These are phyloP conservation scores for Capronia epimyces DNA, from an alignment of 2,329 filamentous ascomycete species.

Conservation along the genomic window DNA sequence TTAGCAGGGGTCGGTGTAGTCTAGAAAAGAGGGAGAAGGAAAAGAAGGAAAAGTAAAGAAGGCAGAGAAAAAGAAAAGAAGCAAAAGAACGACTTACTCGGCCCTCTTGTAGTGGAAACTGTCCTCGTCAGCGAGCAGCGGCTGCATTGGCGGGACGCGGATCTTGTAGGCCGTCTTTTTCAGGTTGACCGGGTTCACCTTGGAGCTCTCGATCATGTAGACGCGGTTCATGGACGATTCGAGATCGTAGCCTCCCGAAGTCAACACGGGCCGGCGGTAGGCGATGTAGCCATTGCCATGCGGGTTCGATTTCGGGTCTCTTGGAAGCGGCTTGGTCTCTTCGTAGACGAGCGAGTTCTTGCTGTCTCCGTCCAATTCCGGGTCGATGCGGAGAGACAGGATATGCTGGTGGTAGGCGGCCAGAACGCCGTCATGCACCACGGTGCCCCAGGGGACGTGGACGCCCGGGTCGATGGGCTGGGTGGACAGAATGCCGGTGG, in stretches of 20 bases:
- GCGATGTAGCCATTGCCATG: constrained; percentile 48
- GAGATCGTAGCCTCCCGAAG: not conserved
- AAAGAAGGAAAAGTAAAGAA: too few relatives aligned
- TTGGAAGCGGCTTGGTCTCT: constrained; percentile 56
- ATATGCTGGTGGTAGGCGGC: constrained; percentile 70
- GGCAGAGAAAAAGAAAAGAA: too few relatives aligned
- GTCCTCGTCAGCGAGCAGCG: constrained; percentile 29
- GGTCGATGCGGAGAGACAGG: constrained; percentile 61
- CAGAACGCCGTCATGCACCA: constrained; percentile 63
- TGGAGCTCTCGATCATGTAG: not conserved
- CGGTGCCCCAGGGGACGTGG: constrained; percentile 60
- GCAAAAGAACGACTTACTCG: constrained; percentile 37
- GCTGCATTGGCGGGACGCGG: not conserved
- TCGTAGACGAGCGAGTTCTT: constrained; percentile 54
- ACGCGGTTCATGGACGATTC: constrained; percentile 35
- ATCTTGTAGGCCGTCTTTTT: not conserved
- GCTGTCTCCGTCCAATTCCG: constrained; percentile 46
- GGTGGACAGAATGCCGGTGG: constrained; percentile 62
- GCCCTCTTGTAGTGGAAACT: constrained; percentile 48
- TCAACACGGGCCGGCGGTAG: constrained; percentile 49
- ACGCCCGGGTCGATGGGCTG: constrained; percentile 63
- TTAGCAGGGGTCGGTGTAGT: too few relatives aligned
- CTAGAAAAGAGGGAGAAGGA: too few relatives aligned
- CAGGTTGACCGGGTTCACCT: not conserved
- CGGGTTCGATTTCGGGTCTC: constrained; percentile 52